A percentile compares a stretch with the other conserved stretches of the same genome.
These are phyloP conservation scores for Bruguiera sexangula DNA, from an alignment of 345 rosid genomes.

Conservation along the genomic window DNA sequence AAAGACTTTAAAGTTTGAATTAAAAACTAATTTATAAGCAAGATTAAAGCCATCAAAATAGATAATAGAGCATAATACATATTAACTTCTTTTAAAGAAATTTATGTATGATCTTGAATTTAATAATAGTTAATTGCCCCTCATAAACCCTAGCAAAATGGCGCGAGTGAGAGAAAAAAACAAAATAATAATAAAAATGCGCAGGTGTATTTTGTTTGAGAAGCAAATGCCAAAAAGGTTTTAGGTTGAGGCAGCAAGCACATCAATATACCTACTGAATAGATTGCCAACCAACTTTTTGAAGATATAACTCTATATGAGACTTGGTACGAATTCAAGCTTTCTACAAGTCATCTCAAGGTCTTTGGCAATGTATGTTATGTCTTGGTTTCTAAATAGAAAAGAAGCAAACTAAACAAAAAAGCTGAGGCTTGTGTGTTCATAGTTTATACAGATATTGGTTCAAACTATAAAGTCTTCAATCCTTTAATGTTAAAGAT, in stretches of 20 bases:
- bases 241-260: neutral
- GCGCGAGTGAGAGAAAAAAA: neutral
- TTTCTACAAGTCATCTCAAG: neutral
- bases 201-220: too few relatives aligned
- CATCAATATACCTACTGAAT: neutral
- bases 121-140: neutral
- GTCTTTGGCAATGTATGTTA: too few relatives aligned
- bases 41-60: neutral
- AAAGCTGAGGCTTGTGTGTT: too few relatives aligned
- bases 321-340: neutral
- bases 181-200: neutral
- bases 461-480: neutral
- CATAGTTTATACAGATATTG: too few relatives aligned
- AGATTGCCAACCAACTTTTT: neutral
- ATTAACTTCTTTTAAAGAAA: too few relatives aligned
- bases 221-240: neutral
- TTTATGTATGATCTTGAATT: neutral
- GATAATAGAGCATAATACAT: neutral
- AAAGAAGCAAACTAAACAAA: neutral
- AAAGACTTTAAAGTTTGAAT: too few relatives aligned
- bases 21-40: too few relatives aligned
- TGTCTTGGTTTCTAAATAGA: too few relatives aligned
- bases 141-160: neutral
- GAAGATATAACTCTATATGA: neutral
- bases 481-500: too few relatives aligned